These are phyloP conservation scores for Pilobolus umbonatus DNA, from an alignment of 192 early-diverging fungal genomes.

Conservation along the genomic window DNA sequence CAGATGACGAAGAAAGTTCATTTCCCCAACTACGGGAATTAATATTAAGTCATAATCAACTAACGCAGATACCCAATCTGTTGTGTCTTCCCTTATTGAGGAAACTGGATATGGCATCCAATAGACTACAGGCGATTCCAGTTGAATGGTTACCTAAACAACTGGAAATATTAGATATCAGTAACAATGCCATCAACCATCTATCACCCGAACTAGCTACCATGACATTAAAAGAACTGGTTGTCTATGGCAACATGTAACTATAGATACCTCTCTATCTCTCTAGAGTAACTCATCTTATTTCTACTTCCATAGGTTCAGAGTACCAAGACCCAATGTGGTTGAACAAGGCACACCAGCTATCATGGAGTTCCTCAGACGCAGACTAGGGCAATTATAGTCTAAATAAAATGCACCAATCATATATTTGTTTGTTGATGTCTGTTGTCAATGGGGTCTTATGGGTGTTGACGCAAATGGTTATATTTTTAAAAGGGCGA, in stretches of 20 bases:
- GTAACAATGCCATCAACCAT: conserved; percentile 47
- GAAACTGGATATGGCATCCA: conserved; percentile 35
- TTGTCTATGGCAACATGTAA: conserved; percentile 45
- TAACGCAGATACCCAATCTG: conserved; percentile 35
- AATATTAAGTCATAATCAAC: conserved; percentile 23
- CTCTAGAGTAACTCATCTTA: not conserved
- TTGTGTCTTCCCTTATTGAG: conserved; percentile 43
- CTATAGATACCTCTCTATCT: not conserved
- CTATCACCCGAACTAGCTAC: conserved; percentile 50
- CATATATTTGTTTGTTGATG: too few relatives aligned
- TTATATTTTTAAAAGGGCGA: too few relatives aligned
- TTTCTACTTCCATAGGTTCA: conserved; percentile 30
- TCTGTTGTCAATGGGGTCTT: too few relatives aligned
- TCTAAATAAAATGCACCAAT: too few relatives aligned
- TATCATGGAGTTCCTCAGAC: conserved; percentile 50
- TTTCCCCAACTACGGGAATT: conserved; percentile 45
- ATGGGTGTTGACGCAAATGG: too few relatives aligned
- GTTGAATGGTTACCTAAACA: conserved; percentile 36
- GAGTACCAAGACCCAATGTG: conserved; percentile 45
- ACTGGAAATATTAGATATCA: conserved; percentile 43
- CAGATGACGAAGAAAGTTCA: not conserved
- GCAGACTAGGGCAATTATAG: too few relatives aligned
- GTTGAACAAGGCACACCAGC: conserved; percentile 50
- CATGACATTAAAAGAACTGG: conserved; percentile 40
- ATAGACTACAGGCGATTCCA: conserved; percentile 37